phyloP scores from a whole-genome alignment of 495 filamentous ascomycete species.

The Wilcoxina mikolae region DNA sequence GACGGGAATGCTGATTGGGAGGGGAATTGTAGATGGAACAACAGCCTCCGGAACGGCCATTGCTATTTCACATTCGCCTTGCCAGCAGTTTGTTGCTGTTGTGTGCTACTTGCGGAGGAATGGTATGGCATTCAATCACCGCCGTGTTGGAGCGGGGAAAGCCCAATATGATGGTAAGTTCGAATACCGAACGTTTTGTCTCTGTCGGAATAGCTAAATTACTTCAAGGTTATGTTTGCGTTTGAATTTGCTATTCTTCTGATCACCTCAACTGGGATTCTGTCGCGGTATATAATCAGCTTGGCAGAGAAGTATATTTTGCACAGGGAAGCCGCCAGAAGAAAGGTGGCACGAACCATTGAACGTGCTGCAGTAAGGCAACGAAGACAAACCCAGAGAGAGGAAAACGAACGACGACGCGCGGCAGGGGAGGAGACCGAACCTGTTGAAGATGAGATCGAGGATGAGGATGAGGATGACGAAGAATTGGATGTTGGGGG shows the following conservation, averaged over 20 bases:
- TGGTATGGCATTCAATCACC: conserved; percentile 64
- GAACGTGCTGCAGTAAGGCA: conserved; percentile 48
- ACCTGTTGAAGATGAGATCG: conserved; percentile 29
- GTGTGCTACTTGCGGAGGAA: conserved; percentile 55
- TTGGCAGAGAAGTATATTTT: conserved; percentile 57
- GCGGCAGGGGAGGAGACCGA: conserved; percentile 30
- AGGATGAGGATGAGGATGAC: conserved; percentile 61
- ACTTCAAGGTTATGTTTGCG: conserved; percentile 64
- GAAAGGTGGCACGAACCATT: conserved; percentile 48
- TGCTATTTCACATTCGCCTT: conserved; percentile 75
- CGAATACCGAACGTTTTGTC: not conserved
- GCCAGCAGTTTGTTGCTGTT: conserved; percentile 63
- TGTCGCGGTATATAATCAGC: conserved; percentile 62
- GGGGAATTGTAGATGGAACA: conserved; percentile 44
- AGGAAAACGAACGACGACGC: conserved; percentile 25
- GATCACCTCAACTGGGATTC: conserved; percentile 64
- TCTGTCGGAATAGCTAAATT: not conserved
- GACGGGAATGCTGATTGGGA: not conserved
- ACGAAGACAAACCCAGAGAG: conserved; percentile 19
- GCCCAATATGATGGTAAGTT: conserved; percentile 77
- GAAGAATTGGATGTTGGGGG: conserved; percentile 87
- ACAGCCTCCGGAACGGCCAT: conserved; percentile 79
- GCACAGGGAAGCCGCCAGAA: conserved; percentile 49
- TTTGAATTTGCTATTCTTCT: conserved; percentile 88
- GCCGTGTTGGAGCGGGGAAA: conserved; percentile 72